Evolutionary conservation across 495 filamentous ascomycete species (phyloP).

Genomic region (Tuber calosporum): DNA sequence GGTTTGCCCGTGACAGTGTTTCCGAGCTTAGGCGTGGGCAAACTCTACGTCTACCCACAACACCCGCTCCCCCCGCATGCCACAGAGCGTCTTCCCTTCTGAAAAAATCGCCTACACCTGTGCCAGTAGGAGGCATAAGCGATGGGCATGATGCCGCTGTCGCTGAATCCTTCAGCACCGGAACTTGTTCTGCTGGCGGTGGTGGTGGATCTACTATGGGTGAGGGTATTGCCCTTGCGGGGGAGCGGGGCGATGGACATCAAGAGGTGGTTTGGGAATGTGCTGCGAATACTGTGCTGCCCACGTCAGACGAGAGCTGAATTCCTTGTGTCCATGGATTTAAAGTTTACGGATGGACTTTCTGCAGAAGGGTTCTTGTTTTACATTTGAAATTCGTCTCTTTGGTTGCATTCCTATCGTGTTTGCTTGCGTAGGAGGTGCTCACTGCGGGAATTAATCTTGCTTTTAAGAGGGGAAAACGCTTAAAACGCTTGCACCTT

Average conservation of each 20-base stretch:
- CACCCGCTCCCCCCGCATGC: not conserved
- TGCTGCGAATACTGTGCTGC: not conserved
- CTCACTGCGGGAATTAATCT: not conserved
- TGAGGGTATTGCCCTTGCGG: not conserved
- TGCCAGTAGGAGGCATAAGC: not conserved
- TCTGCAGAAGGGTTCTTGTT: not conserved
- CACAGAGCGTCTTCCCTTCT: not conserved
- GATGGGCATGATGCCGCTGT: not conserved
- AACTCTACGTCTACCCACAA: not conserved
- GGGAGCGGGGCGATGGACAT: not conserved
- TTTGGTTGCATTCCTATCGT: not conserved
- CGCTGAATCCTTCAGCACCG: not conserved
- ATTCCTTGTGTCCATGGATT: not conserved
- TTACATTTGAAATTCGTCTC: not conserved
- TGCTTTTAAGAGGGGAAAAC: not conserved
- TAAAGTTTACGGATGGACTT: not conserved
- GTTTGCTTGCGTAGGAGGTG: not conserved
- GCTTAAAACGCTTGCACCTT: not conserved
- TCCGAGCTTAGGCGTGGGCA: not conserved
- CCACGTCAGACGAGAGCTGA: not conserved
- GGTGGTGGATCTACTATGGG: not conserved
- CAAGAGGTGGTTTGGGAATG: not conserved
- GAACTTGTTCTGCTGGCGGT: not conserved
- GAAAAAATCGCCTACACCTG: not conserved
- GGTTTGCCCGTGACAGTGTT: not conserved